These are phyloP conservation scores for Ustilago cynodontis DNA, from an alignment of 1,284 basidiomycete genomes.

Conservation along the genomic window DNA sequence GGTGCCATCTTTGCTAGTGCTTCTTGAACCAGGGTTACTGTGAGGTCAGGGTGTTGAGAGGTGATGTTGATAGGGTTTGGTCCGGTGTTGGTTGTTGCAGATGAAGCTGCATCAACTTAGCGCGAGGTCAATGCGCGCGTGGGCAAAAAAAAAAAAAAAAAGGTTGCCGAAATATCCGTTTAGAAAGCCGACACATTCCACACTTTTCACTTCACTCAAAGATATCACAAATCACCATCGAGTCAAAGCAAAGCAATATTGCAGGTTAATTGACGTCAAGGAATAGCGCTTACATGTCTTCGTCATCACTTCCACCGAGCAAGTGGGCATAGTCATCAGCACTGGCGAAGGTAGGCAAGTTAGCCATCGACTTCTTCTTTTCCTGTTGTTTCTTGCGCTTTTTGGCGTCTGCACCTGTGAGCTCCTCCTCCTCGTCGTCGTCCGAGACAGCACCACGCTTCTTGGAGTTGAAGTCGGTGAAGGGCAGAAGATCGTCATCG, in stretches of 20 bases:
- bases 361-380: slow-evolving; percentile 76
- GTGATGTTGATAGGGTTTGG: slow-evolving; percentile 1
- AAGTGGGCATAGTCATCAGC: slow-evolving; percentile 95
- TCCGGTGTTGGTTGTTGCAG: neutral
- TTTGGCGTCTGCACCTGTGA: slow-evolving; percentile 33
- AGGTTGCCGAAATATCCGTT: neutral
- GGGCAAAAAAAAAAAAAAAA: too few species aligned
- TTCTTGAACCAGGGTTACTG: neutral
- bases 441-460: slow-evolving; percentile 22
- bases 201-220: neutral
- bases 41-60: neutral
- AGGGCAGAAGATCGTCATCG: slow-evolving; percentile 67
- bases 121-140: slow-evolving; percentile 2
- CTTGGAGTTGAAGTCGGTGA: slow-evolving; percentile 52
- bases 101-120: neutral
- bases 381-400: slow-evolving; percentile 61
- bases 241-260: neutral
- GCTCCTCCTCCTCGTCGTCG: slow-evolving; percentile 39
- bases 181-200: slow-evolving; percentile 7
- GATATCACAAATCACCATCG: neutral
- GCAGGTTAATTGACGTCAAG: slow-evolving; percentile 2
- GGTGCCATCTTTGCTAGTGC: slow-evolving; percentile 17
- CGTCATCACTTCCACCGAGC: slow-evolving; percentile 79
- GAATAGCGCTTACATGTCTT: slow-evolving; percentile 25
- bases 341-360: slow-evolving; percentile 86